A percentile compares a stretch with the other conserved stretches of the same genome.
phyloP scores from a whole-genome alignment of 1,284 basidiomycete genomes.

The Cryptococcus floricola region DNA sequence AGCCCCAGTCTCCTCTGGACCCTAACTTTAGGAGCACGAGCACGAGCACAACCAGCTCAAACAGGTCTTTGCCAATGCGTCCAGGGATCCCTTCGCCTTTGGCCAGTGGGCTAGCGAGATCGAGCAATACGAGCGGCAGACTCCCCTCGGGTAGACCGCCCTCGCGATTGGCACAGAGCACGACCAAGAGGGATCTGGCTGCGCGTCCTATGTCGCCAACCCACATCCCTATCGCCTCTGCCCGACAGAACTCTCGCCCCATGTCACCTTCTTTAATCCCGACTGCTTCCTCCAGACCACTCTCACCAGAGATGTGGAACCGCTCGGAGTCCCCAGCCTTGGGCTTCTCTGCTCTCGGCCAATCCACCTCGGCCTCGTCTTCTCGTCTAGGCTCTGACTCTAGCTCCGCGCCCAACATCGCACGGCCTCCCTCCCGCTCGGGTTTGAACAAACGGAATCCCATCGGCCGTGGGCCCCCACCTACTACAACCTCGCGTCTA shows the following conservation, averaged over 20 bases:
- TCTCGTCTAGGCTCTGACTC: background rate
- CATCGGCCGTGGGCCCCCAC: constrained; percentile 30
- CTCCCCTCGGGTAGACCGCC: background rate
- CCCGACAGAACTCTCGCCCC: constrained; percentile 9
- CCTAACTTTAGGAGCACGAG: constrained; percentile 16
- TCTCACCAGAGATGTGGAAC: background rate
- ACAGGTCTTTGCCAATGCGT: constrained; percentile 33
- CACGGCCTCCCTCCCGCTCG: constrained; percentile 6
- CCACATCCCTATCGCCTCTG: constrained; percentile 5
- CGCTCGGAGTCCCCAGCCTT: background rate
- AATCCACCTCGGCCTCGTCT: background rate
- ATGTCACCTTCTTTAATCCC: constrained; percentile 19
- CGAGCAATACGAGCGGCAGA: constrained; percentile 3
- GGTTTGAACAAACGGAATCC: constrained; percentile 7
- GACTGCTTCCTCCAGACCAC: background rate
- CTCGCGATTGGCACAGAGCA: background rate
- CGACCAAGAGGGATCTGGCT: background rate
- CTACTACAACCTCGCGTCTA: constrained; percentile 3
- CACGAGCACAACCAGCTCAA: constrained; percentile 19
- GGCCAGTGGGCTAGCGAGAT: constrained; percentile 10
- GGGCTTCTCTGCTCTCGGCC: too few species aligned
- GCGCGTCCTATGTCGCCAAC: constrained; percentile 15
- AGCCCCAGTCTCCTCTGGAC: constrained; percentile 26
- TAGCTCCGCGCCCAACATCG: constrained; percentile 5
- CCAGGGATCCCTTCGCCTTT: constrained; percentile 46